phyloP scores from a whole-genome alignment of 2,329 filamentous ascomycete genomes.

The Cladophialophora exuberans region DNA sequence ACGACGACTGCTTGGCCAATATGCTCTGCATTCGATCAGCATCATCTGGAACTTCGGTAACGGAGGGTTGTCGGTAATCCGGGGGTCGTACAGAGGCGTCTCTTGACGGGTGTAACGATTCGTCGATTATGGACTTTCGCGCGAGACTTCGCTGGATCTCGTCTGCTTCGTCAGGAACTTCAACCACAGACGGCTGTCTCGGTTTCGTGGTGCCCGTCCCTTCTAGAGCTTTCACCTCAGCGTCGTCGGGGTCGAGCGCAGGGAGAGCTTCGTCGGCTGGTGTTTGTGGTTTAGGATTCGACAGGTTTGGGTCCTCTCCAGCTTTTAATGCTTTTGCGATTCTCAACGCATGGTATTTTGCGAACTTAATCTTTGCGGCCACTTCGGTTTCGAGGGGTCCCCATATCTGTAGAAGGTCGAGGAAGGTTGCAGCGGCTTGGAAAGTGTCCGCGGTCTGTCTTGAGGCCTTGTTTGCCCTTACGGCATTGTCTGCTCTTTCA shows the following conservation, averaged over 20 bases:
- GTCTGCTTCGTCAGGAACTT: constrained; percentile 61
- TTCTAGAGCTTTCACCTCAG: constrained; percentile 63
- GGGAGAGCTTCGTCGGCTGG: constrained; percentile 50
- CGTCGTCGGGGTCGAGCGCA: constrained; percentile 64
- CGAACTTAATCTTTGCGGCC: constrained; percentile 87
- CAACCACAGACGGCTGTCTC: constrained; percentile 61
- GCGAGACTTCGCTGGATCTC: constrained; percentile 50
- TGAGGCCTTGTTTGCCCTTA: constrained; percentile 81
- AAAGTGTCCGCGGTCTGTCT: constrained; percentile 93
- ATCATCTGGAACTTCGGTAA: constrained; percentile 65
- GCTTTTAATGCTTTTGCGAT: constrained; percentile 91
- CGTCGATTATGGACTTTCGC: constrained; percentile 52
- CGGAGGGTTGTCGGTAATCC: constrained; percentile 51
- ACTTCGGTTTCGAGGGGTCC: constrained; percentile 73
- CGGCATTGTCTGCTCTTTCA: constrained; percentile 76
- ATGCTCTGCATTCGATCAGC: constrained; percentile 51
- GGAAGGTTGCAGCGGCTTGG: constrained; percentile 87
- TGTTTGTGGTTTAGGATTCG: constrained; percentile 72
- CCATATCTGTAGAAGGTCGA: constrained; percentile 88
- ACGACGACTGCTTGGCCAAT: constrained; percentile 51
- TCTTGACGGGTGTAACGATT: constrained; percentile 55
- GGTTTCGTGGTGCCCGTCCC: constrained; percentile 48
- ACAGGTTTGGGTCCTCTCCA: constrained; percentile 87
- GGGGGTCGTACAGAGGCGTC: constrained; percentile 44
- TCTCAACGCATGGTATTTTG: constrained; percentile 91